Base-by-base conservation (phyloP, 2,329 filamentous ascomycete species). In the Epichloe festucae region DNA sequence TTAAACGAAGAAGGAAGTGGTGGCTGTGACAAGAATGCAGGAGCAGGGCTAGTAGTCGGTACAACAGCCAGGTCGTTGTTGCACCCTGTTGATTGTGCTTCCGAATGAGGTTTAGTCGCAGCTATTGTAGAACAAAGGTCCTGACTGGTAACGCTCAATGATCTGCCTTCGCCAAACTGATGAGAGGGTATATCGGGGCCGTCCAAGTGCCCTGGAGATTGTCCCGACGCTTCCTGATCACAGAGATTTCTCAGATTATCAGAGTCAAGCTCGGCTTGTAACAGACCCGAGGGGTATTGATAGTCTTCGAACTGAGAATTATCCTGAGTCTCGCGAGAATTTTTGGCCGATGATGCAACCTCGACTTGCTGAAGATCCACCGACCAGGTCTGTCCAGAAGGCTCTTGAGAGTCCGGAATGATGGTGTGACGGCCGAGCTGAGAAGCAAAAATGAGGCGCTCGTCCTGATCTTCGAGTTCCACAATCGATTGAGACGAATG, bases 321-420 rank as follows among this genome's bases (percentile, higher is more conserved):
- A n/a, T 10, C 34, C 27, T 23, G 38, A 35, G 38, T 34, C 34
- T 46, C 43, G 7, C 17, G 39, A 17, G 10, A 21, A 41, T 23
- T 34, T 19, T 35, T 19, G 17, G 39, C 38, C 23, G 51, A 47
- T 14, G 45, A 38, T 1, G 34, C 42, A 40, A 42, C 15, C 15
- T 50, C 47, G 19, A 31, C 35, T 3, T 19, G 31, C 27, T 36
- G 34, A 27, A 44, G 21, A 45, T 51, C 31, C 45, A 58, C 56
- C 4, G 59, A 55, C 52, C 56, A 59, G 12, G 56, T 55, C 49
- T 58, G 58, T 11, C 56, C 58, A n/a, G 63, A 63, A 10, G 54
- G 56, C 36, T 69, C 70, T 53, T 74, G 70, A 0, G 73, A 75
- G 53, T 74, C 72, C 0, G 70, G 70, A 23, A 75, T 69, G 3